Evolutionary conservation across 768 basidiomycete species (phyloP), one percentile per base, ranked within the genome.

Genomic region (Agrocybe pediades): DNA sequence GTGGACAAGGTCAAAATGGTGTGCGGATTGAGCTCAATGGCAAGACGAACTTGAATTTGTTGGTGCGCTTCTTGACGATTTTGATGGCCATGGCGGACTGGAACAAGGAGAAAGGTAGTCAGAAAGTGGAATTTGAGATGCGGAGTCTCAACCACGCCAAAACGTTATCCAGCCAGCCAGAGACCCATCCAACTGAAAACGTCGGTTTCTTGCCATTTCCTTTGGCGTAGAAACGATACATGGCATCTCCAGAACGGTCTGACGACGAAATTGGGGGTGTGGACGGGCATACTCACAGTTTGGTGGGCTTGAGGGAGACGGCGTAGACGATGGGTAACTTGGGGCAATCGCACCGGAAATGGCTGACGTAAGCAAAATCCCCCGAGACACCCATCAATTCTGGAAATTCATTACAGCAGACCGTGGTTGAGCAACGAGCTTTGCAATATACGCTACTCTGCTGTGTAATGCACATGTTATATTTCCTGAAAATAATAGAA

Each of bases 61-160:
- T 93, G 67, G 95, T 97, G 75, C 94, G 91, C 82, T 98, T 98
- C 84, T 96, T 97, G 76, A 97, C 83, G 73, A 95, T 76, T 71
- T 82, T 81, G 75, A 81, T 69, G 74, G 76, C 77, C 78, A 80
- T 81, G 68, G 67, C 65, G 68, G 66, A 62, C 76, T 76, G 60
- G 33, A 53, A 51, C 23, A 47, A 46, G 48, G 47, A 56, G 42
- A 36, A 36, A 49, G 46, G 30, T 23, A 17, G 55, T 59, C 48
- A 65, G 54, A 49, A 40, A 55, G 29, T 26, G 42, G 55, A 46
- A 25, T 56, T 54, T 51, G 53, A 23, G 53, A 49, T 55, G 49
- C 55, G 46, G 41, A 48, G 56, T 41, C 26, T 49, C 46, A 48
- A 63, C 58, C 62, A 61, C 50, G 49, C 54, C 43, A 62, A 46